A percentile compares a stretch with the other conserved stretches of the same genome.
phyloP scores from a whole-genome alignment of 139 green algal species.

The Chlorella sorokiniana region DNA sequence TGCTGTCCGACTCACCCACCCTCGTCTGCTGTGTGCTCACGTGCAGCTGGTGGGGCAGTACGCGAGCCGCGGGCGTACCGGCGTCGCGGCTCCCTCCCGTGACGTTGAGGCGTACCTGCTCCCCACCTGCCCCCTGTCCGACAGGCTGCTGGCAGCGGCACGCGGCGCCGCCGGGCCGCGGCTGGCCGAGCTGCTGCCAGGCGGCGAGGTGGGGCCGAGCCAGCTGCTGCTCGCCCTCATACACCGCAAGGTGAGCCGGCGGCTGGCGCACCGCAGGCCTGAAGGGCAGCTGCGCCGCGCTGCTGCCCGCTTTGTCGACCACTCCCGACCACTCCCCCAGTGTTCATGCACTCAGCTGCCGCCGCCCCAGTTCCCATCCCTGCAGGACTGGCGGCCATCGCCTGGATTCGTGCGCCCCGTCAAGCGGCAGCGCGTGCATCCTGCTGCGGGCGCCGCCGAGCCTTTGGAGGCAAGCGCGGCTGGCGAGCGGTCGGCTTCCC shows the following conservation, averaged over 20 bases:
- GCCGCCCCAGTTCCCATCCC: neutral
- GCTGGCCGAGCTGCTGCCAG: neutral
- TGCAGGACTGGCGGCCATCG: slow-evolving; percentile 14
- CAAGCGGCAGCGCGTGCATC: neutral
- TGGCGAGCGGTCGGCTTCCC: neutral
- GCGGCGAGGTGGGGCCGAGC: neutral
- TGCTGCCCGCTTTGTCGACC: no score
- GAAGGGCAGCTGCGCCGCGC: no score
- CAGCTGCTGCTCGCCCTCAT: slow-evolving; percentile 19
- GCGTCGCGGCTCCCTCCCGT: neutral
- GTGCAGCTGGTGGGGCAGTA: slow-evolving; percentile 25
- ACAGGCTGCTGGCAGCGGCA: slow-evolving; percentile 25
- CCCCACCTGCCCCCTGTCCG: neutral
- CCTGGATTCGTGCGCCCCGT: slow-evolving; percentile 5
- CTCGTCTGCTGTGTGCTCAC: no score
- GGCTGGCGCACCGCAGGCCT: neutral
- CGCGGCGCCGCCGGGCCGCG: neutral
- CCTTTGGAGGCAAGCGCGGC: neutral
- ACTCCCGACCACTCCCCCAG: no score
- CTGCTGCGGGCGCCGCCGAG: neutral
- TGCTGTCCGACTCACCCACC: neutral
- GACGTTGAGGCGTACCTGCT: slow-evolving; percentile 34
- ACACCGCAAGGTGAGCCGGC: slow-evolving; percentile 3
- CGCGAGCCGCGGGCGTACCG: neutral
- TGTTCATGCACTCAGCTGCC: neutral